Base-by-base conservation (phyloP, 306 rosid genomes). In the Sechiopsis laciniata region DNA sequence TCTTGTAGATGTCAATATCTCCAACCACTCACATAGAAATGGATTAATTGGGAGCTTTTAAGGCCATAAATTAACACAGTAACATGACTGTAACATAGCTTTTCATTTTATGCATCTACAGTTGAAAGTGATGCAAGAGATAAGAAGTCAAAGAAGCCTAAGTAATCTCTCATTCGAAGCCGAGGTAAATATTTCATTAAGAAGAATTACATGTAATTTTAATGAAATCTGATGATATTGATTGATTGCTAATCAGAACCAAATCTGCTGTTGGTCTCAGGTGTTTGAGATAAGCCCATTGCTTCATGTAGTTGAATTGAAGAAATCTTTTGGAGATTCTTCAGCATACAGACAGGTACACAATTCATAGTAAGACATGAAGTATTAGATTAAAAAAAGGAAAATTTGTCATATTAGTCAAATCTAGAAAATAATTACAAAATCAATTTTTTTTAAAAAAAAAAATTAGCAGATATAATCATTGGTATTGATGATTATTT, bases 311-410 rank as follows among this genome's bases (percentile, higher is more conserved):
- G 99, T 95, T 70, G 99, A 95, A 73, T 29, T 95, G 54, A 89
- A 97, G 61, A 95, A 91, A 81, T 84, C 91, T 16, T 81, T 72
- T 67, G 99, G 99, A 79, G 99, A 95, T 77, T 77, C 91, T 16
- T 86, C 95, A n/a, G 71, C 84, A 67, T 95, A 91, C 80, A 91
- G 96, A 88, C 85, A 91, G 95, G 99, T 95, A 78, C 24, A 52
- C 56, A 37, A 24, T 15, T 21, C 16, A 15, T 61, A n/a, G 48
- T 20, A 55, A 16, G 22, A 15, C 2, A 53, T 20, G 40, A 21
- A 52, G 16, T 56, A 53, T 2, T 7, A 61, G 40, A 57, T 57
- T 57, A 8, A 8, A 32, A 40, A 40, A 26, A 26, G 29, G 29
- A 26, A 26, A 26, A 26, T 26, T 26, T 26, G 29, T 2, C 29